Evolutionary conservation across 1,139 yeast species (phyloP).

Genomic region (Geotrichum restrictum): DNA sequence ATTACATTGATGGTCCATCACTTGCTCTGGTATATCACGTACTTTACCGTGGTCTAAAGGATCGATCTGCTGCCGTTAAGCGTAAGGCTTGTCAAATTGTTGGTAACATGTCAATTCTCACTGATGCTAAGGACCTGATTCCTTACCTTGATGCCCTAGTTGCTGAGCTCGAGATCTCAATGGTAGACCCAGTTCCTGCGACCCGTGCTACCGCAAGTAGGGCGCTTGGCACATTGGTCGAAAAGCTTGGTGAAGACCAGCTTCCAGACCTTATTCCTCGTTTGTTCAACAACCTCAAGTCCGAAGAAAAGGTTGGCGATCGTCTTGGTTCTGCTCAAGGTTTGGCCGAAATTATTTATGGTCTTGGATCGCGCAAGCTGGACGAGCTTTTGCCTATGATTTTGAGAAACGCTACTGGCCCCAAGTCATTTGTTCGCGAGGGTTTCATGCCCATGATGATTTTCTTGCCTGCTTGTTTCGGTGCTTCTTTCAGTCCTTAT

Average conservation of each 20-base stretch:
- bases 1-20: constrained; percentile 97
- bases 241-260: constrained; percentile 90
- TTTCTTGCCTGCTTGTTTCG: constrained; percentile 92
- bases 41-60: constrained; percentile 90
- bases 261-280: constrained; percentile 91
- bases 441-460: constrained; percentile 89
- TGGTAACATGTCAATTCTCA: constrained; percentile 95
- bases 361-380: constrained; percentile 79
- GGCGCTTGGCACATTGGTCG: constrained; percentile 93
- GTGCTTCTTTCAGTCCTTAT: constrained; percentile 86
- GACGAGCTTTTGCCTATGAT: constrained; percentile 85
- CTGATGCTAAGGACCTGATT: constrained; percentile 76
- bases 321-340: constrained; percentile 98
- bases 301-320: constrained; percentile 81
- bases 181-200: constrained; percentile 98
- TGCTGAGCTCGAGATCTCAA: constrained; percentile 80
- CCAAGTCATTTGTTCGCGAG: constrained; percentile 72
- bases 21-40: constrained; percentile 92
- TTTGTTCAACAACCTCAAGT: constrained; percentile 69
- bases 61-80: constrained; percentile 86
- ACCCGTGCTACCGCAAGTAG: constrained; percentile 97
- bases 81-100: constrained; percentile 96
- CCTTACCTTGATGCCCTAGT: constrained; percentile 79
- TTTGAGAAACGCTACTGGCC: constrained; percentile 63
- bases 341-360: constrained; percentile 85